Evolutionary conservation across 805 yeast species (phyloP).

Genomic region (Wickerhamomyces chaumierensis): DNA sequence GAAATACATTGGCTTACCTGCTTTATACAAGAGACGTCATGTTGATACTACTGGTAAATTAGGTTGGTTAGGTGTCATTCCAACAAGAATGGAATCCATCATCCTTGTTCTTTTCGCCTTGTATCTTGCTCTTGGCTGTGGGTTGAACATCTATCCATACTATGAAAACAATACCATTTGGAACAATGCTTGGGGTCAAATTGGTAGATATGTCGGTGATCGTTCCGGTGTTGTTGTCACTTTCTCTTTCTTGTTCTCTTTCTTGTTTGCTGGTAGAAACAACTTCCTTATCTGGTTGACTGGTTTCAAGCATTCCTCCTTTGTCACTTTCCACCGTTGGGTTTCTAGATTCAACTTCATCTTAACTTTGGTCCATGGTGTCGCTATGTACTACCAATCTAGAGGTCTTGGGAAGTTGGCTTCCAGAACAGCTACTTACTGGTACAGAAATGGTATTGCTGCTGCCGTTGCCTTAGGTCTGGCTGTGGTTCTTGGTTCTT

Average conservation of each 20-base stretch:
- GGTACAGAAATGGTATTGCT: constrained; percentile 16
- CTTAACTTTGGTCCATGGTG: constrained; percentile 12
- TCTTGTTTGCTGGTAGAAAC: constrained; percentile 63
- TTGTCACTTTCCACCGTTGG: constrained; percentile 60
- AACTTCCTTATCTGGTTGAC: constrained; percentile 52
- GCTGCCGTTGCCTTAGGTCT: constrained; percentile 5
- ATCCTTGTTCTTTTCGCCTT: constrained; percentile 24
- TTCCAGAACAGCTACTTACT: constrained; percentile 5
- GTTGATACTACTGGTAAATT: constrained; percentile 10
- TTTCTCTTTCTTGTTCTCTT: constrained; percentile 36
- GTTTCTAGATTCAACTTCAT: constrained; percentile 33
- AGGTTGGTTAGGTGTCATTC: constrained; percentile 12
- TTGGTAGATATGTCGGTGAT: constrained; percentile 18
- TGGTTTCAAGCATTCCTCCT: constrained; percentile 56
- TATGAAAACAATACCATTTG: constrained; percentile 12
- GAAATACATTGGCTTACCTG: constrained; percentile 11
- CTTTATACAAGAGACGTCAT: constrained; percentile 11
- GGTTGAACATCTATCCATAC: constrained; percentile 11
- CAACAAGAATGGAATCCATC: constrained; percentile 18
- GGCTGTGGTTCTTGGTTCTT: constrained; percentile 13
- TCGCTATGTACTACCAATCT: constrained; percentile 14
- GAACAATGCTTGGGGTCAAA: constrained; percentile 9
- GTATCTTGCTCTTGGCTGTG: constrained; percentile 5
- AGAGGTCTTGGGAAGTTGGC: constrained; percentile 5
- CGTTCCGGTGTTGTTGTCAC: constrained; percentile 16